A percentile compares a stretch with the other conserved stretches of the same genome.
Conservation (phyloP, 2,329 filamentous ascomycete species). For the Fusarium brevicatenulatum region DNA sequence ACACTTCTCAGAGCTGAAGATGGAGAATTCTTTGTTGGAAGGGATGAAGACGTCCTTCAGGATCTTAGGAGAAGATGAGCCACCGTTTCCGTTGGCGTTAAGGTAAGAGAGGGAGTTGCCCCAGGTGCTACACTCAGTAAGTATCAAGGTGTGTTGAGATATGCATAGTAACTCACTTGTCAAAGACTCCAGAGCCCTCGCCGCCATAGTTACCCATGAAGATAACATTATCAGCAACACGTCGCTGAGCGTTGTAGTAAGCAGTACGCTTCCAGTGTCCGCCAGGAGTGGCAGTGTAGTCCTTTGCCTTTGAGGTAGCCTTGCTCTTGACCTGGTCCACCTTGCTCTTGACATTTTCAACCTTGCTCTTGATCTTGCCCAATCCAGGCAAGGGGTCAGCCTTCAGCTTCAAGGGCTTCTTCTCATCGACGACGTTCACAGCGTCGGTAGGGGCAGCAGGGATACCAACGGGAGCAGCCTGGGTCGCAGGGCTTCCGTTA, state of each 20-base stretch:
- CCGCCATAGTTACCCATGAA: constrained; percentile 62
- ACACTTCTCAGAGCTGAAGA: constrained; percentile 58
- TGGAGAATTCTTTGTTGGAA: constrained; percentile 58
- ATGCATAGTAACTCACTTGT: constrained; percentile 51
- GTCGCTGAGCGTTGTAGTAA: constrained; percentile 57
- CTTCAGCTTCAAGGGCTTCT: constrained; percentile 9
- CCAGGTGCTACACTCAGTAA: constrained; percentile 49
- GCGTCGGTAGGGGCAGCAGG: constrained; percentile 8
- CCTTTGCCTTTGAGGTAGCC: constrained; percentile 10
- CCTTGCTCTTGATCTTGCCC: constrained; percentile 26
- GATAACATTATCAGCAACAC: constrained; percentile 55
- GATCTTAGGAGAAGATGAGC: constrained; percentile 52
- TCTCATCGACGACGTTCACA: background rate
- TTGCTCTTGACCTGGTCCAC: constrained; percentile 24
- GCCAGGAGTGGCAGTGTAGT: constrained; percentile 24
- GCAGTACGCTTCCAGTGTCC: constrained; percentile 54
- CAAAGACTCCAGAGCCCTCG: constrained; percentile 55
- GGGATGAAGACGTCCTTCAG: constrained; percentile 53
- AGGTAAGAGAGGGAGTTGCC: constrained; percentile 60
- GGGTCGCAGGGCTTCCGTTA: constrained; percentile 45
- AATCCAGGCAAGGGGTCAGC: constrained; percentile 11
- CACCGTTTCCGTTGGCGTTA: constrained; percentile 53
- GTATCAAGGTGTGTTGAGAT: background rate
- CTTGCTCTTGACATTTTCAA: constrained; percentile 22
- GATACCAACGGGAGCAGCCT: constrained; percentile 26